phyloP scores from a whole-genome alignment of 495 filamentous ascomycete species.

The Endocarpon pusillum region DNA sequence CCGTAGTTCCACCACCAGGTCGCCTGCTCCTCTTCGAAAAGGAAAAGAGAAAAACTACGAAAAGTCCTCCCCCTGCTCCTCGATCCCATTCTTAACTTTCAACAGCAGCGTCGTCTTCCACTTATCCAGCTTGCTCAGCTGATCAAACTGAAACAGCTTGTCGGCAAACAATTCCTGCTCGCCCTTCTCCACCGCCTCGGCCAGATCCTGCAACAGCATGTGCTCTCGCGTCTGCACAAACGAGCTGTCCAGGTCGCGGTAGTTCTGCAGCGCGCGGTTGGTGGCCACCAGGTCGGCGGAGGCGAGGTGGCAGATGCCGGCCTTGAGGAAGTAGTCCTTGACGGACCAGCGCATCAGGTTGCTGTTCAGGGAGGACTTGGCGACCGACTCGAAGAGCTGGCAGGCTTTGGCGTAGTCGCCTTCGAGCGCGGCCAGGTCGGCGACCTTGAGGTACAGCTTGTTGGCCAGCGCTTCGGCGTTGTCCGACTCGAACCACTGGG shows the following conservation, averaged over 20 bases:
- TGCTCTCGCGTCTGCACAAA: conserved; percentile 63
- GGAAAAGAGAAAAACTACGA: too few species aligned
- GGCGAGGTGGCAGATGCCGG: conserved; percentile 67
- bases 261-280: conserved; percentile 60
- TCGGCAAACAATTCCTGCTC: conserved; percentile 71
- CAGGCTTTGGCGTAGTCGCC: conserved; percentile 67
- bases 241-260: conserved; percentile 61
- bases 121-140: conserved; percentile 80
- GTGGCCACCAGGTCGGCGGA: conserved; percentile 58
- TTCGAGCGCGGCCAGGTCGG: conserved; percentile 67
- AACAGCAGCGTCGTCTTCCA: conserved; percentile 86
- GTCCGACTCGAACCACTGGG: conserved; percentile 73
- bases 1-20: too few species aligned
- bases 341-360: conserved; percentile 79
- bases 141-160: conserved; percentile 72
- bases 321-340: conserved; percentile 87
- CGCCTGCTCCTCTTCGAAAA: too few species aligned
- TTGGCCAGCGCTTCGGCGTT: conserved; percentile 83
- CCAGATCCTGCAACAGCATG: conserved; percentile 58
- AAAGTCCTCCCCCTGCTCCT: conserved; percentile 59
- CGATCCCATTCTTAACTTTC: conserved; percentile 65
- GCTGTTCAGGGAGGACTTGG: conserved; percentile 51
- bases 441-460: conserved; percentile 76
- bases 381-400: conserved; percentile 65
- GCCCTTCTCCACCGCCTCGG: conserved; percentile 48